Evolutionary conservation across 2,329 filamentous ascomycete species (phyloP), one percentile per base, ranked within the genome.

Genomic region (Penicillium sp.): DNA sequence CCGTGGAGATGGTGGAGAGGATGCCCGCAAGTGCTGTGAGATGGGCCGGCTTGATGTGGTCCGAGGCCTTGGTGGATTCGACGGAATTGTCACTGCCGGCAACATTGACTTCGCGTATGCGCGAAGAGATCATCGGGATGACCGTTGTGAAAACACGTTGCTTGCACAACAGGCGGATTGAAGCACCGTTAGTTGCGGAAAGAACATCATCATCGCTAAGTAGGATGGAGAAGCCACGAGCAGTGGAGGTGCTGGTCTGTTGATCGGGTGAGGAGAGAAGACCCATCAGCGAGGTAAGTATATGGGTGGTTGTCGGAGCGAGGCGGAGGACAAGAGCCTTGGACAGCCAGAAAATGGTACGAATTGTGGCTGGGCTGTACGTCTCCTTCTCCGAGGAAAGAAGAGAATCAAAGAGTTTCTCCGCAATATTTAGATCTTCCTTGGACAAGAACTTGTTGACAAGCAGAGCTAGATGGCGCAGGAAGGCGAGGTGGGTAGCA

Each of bases 21-120:
- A 89, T 81, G 1, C 86, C 86, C 4, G 85, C 84, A 3, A 90
- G 78, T 4, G 87, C 87, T 37, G 87, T 81, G 25, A 90, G 81
- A 66, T 88, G 86, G 62, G 87, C 85, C 49, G 82, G 79, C 72
- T 88, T 89, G 20, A 78, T 57, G 68, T 74, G 67, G 51, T 63
- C 54, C n/a, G 60, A 59, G 8, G 58, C 51, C 45, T 69, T 60
- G 14, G 73, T 68, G 43, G 57, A 20, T 14, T 20, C 25, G 72
- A 71, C 17, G 72, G 71, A 59, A 34, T 75, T 72, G 7, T 81
- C 78, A 17, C 73, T 73, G 5, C 59, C 51, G 15, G 68, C 55
- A 47, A 69, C 64, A 63, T 76, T 78, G 51, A 76, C 67, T 58
- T 74, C 72, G 58, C 79, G 81, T 69, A 87, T 85, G 3, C 79